Base-by-base conservation (phyloP, 2,329 filamentous ascomycete species). In the Fusarium setosum region DNA sequence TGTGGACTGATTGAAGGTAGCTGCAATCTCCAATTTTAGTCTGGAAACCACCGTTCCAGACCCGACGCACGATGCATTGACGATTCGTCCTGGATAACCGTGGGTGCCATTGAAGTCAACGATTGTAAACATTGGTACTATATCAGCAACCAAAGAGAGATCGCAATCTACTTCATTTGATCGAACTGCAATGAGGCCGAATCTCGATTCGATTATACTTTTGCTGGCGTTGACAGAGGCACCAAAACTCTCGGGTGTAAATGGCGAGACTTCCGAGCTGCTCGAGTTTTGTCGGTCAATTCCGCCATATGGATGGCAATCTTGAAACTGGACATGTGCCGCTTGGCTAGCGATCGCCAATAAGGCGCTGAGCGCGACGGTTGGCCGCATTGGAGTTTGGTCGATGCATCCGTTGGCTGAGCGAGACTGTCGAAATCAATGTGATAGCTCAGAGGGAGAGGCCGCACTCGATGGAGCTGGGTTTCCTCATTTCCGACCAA, bases 251-350 rank as follows among this genome's bases (percentile, higher is more conserved):
- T 59, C 44, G 1, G 53, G 63, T 35, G 51, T 59, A 15, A 66
- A 17, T 23, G 13, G 13, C n/a, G 21, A 17, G 13, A 29, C 26
- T 9, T 9, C 26, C 4, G 26, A 15, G 20, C 18, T 23, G 8
- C 18, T 20, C 11, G 17, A 21, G 18, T 40, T 13, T 5, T 42
- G 44, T 11, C 15, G 18, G 9, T 52, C 15, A 3, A 38, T n/a
- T 1, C 6, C 2, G 9, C 17, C 3, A 20, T 24, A 26, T 63
- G 37, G 3, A 29, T 10, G 29, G 4, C 63, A 66, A 12, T 67
- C 45, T n/a, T 48, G 63, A 0, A 63, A 66, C 42, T 63, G 63
- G 10, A 66, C 44, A 32, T 56, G 52, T 21, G 63, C 63, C n/a
- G 44, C 59, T 21, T 53, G 57, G 18, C 38, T 53, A 17, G 47